These are phyloP conservation scores for Penicillium riverlandense DNA, from an alignment of 495 filamentous ascomycete genomes.

Conservation along the genomic window DNA sequence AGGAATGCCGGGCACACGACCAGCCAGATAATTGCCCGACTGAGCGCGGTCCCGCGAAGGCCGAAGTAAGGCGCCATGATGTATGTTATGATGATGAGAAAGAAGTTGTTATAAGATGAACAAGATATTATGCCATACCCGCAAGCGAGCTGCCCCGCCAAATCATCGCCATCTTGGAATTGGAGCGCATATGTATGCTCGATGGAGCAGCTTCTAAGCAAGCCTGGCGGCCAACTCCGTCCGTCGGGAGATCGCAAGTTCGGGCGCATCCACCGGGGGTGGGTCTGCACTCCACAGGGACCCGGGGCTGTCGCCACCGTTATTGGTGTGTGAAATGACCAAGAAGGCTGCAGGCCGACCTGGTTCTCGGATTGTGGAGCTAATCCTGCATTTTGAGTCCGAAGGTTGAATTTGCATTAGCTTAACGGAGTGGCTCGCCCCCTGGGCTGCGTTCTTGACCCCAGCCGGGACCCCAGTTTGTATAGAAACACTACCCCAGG, in stretches of 20 bases:
- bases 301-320: not conserved
- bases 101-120: not conserved
- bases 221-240: constrained; percentile 5
- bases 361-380: not conserved
- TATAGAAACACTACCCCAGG: not conserved
- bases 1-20: constrained; percentile 36
- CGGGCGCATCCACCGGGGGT: not conserved
- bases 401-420: not conserved
- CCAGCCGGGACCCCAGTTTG: not conserved
- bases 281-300: not conserved
- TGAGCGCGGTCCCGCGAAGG: constrained; percentile 19
- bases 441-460: not conserved
- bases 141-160: not conserved
- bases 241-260: constrained; percentile 1
- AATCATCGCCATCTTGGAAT: not conserved
- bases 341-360: not conserved
- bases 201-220: not conserved
- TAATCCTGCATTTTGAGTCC: not conserved
- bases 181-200: constrained; percentile 8
- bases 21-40: constrained; percentile 24
- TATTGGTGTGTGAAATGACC: constrained; percentile 2
- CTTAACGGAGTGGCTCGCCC: not conserved
- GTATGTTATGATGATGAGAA: not conserved
- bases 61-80: constrained; percentile 19
- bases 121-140: constrained; percentile 3